A percentile compares a stretch with the other conserved stretches of the same genome.
phyloP scores from a whole-genome alignment of 371 early-diverging fungal genomes.

The Chytridium lagenaria region DNA sequence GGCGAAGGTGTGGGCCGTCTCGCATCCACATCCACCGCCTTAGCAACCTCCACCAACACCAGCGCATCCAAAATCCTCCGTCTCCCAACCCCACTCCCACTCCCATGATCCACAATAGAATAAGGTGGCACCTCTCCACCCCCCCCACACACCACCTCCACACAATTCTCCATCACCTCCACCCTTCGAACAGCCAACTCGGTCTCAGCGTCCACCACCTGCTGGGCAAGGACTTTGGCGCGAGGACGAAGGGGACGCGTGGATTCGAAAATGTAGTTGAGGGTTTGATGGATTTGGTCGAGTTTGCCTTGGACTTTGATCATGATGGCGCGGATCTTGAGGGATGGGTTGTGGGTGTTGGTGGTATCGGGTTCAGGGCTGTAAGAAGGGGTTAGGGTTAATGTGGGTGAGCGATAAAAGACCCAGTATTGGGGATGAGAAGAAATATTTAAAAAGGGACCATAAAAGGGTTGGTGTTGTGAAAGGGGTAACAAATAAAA shows the following conservation, averaged over 20 bases:
- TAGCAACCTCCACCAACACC: slow-evolving; percentile 28
- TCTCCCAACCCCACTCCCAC: not conserved
- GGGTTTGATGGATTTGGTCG: slow-evolving; percentile 12
- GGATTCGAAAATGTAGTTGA: slow-evolving; percentile 18
- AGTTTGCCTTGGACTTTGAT: slow-evolving; percentile 8
- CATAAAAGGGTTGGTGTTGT: no score
- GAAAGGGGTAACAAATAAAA: no score
- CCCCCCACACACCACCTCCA: slow-evolving; percentile 17
- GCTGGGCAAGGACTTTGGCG: slow-evolving; percentile 11
- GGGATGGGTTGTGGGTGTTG: slow-evolving; percentile 11
- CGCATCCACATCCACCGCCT: slow-evolving; percentile 24
- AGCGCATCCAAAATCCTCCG: slow-evolving; percentile 8
- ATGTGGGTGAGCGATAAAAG: not conserved
- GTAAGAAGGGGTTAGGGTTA: not conserved
- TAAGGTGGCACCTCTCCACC: no score
- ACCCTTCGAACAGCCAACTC: slow-evolving; percentile 24
- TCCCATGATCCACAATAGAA: no score
- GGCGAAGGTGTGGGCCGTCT: slow-evolving; percentile 31
- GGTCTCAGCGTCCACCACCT: slow-evolving; percentile 14
- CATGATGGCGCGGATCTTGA: slow-evolving; percentile 2
- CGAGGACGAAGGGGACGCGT: slow-evolving; percentile 20
- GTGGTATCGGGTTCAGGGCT: slow-evolving; percentile 12
- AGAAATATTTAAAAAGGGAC: no score
- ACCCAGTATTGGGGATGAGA: no score
- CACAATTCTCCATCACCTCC: slow-evolving; percentile 27